A percentile compares a stretch with the other conserved stretches of the same genome.
Conservation (phyloP, 768 basidiomycete genomes). For the Pilatotrama ljubarskyi region DNA sequence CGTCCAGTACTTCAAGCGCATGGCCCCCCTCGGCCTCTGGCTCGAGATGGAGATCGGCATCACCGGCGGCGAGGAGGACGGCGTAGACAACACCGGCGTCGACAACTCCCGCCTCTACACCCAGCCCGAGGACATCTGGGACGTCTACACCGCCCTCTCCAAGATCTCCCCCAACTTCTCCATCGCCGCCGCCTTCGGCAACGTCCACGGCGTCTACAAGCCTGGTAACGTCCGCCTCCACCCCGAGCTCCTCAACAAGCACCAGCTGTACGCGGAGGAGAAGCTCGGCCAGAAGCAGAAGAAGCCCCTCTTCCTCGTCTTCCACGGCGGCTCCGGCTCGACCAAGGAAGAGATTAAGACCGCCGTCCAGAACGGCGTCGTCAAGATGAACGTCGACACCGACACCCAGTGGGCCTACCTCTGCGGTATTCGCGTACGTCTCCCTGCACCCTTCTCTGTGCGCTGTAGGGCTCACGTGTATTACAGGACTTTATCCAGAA, state of each 20-base stretch:
- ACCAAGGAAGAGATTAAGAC: constrained; percentile 93
- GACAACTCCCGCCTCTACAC: constrained; percentile 96
- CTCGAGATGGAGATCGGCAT: constrained; percentile 99
- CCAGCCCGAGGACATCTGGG: constrained; percentile 94
- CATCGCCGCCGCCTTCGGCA: constrained; percentile 97
- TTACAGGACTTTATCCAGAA: constrained; percentile 77
- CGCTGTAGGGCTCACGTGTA: neutral
- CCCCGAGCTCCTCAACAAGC: constrained; percentile 88
- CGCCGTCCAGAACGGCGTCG: constrained; percentile 88
- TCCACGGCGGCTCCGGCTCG: constrained; percentile 99
- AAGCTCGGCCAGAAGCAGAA: constrained; percentile 62
- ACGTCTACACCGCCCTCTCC: constrained; percentile 83
- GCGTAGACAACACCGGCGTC: constrained; percentile 95
- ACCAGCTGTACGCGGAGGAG: constrained; percentile 74
- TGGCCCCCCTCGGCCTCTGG: constrained; percentile 91
- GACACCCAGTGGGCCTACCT: constrained; percentile 79
- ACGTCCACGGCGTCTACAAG: constrained; percentile 99
- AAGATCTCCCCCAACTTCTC: constrained; percentile 91
- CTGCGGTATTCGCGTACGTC: constrained; percentile 68
- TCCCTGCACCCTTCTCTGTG: neutral
- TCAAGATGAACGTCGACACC: constrained; percentile 99
- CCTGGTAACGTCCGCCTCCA: constrained; percentile 95
- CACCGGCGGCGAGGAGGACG: constrained; percentile 99
- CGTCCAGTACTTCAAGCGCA: constrained; percentile 91
- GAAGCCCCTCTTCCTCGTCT: constrained; percentile 95